These are phyloP conservation scores for Mucor piriformis DNA, from an alignment of 371 early-diverging fungal species.

Conservation along the genomic window DNA sequence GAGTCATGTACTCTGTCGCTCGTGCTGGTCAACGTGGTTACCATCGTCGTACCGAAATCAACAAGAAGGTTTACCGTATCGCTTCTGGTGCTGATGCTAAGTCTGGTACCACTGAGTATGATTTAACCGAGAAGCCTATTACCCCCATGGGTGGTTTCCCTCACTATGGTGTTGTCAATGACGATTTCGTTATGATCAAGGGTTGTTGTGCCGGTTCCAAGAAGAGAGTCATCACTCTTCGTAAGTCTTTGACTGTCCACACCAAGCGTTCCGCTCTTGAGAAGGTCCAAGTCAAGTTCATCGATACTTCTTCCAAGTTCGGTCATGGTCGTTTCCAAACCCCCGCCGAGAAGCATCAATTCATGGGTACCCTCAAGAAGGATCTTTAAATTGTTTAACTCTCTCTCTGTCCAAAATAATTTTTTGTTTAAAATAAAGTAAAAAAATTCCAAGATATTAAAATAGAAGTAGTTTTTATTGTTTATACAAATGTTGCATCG, in stretches of 20 bases:
- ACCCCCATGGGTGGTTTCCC: constrained; percentile 99
- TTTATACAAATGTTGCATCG: constrained; percentile 22
- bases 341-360: constrained; percentile 95
- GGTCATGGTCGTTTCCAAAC: constrained; percentile 99
- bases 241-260: constrained; percentile 97
- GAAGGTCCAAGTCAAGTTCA: constrained; percentile 96
- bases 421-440: no score
- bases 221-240: constrained; percentile 98
- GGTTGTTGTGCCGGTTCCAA: constrained; percentile 97
- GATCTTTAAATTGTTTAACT: constrained; percentile 46
- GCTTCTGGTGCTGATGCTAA: constrained; percentile 89
- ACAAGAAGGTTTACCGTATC: constrained; percentile 99
- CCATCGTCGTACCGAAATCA: constrained; percentile 99
- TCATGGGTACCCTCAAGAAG: constrained; percentile 96
- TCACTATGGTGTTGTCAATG: constrained; percentile 98
- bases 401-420: no score
- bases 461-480: no score
- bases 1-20: constrained; percentile 99
- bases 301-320: constrained; percentile 99
- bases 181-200: constrained; percentile 99
- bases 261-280: constrained; percentile 96
- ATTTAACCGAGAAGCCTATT: constrained; percentile 96
- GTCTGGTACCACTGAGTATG: constrained; percentile 96
- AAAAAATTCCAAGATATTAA: no score
- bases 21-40: constrained; percentile 99